Base-by-base conservation (phyloP, 75 land plant genomes). In the Larix kaempferi region DNA sequence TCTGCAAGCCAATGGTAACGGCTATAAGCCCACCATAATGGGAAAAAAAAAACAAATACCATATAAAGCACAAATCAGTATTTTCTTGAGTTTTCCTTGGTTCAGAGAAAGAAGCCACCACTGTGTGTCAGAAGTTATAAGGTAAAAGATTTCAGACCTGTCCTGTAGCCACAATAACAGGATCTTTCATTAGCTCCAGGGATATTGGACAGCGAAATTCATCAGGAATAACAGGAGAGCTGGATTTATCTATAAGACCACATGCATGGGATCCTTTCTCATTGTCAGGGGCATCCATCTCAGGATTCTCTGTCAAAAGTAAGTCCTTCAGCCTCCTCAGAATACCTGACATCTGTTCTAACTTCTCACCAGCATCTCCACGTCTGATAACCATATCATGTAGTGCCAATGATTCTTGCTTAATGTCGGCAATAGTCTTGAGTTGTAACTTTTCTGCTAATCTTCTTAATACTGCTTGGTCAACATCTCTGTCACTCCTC, bases 141-240 rank as follows among this genome's bases (percentile, higher is more conserved):
- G 26, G n/a, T 5, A 73, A 54, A 52, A 78, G 12, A 78, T 22
- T 71, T 60, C 59, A 27, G 77, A 94, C 98, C 99, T 96, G 99
- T 58, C 99, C 99, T 37, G 99, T 96, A 52, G 99, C 94, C 37
- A 94, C 93, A 85, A 96, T 94, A 75, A 96, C 99, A 33, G 99
- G 99, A 80, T 96, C 99, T 74, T 88, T 94, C 98, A 96, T 96
- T 56, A 96, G 71, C 25, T 96, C 99, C 67, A 96, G 86, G 10
- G 98, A 96, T 39, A 96, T 94, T 21, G 99, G 98, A 64, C 99
- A 96, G 21, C 94, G 91, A 75, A 96, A 96, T 75, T 94, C 98
- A 80, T 94, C 98, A 6, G 99, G 99, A 71, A 96, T 82, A 71
- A 78, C 80, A 60, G 85, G 85, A 35, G 82, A 60, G 61, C 77